Evolutionary conservation across 306 rosid species (phyloP), one percentile per base, ranked within the genome.

Genomic region (Nissolia schottii): DNA sequence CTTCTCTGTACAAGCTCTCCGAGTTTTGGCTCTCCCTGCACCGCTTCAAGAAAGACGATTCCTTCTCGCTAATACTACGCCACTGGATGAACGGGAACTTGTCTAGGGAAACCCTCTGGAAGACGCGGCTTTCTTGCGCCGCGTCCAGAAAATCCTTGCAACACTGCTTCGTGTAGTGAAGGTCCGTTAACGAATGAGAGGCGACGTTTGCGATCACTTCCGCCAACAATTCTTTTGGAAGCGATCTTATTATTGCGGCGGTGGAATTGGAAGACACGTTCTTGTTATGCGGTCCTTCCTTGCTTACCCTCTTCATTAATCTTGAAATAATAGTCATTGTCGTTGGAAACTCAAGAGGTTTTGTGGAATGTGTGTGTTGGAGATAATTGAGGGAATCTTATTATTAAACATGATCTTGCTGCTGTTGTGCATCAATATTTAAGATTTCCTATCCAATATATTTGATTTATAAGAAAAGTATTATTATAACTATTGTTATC

Each of bases 91-190:
- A 20, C 0, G 62, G 41, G 0, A 84, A 53, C 3, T 22, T 29
- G 1, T 50, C 40, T 3, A 84, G 6, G 1, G 81, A 74, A 31
- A 66, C 54, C 0, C 40, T 67, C 3, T 25, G 61, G 3, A 4
- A 60, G 8, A 75, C 48, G 0, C 5, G 66, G 0, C 32, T 15
- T 3, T 80, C 71, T 35, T 72, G n/a, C 0, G 68, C 5, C 0
- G 41, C 71, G 1, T 66, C 49, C 6, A 63, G 66, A 74, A 82
- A 70, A 38, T 70, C 40, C 14, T 40, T 74, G 31, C 72, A 78
- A 28, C 64, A 34, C 5, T 0, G 5, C 16, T 78, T 84, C 10
- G 53, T 16, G 29, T 53, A 60, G 63, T 8, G 3, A 34, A 84
- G 63, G 3, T 81, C 85, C 0, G 1, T 0, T 22, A 53, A 18